Percentiles rank a stretch among this genome's conserved stretches.
Conservation (phyloP, 1,284 basidiomycete species). For the Phenoliferia sp. region DNA sequence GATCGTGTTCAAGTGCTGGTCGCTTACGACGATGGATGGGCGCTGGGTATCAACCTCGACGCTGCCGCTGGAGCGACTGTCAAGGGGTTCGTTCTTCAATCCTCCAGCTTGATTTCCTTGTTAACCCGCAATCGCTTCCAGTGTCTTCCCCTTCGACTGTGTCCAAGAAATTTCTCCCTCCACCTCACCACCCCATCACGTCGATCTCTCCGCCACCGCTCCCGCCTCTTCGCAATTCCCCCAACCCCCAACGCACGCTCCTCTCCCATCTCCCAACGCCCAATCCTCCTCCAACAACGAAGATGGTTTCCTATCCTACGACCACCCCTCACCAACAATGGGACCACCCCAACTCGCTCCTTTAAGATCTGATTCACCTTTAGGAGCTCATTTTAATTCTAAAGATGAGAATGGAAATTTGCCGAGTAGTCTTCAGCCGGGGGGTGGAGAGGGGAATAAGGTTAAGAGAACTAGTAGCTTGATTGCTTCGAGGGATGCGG, state of each 20-base stretch:
- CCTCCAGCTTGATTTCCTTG: background rate
- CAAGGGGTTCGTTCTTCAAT: conserved; percentile 18
- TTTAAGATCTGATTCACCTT: background rate
- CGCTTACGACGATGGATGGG: conserved; percentile 38
- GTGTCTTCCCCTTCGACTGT: conserved; percentile 39
- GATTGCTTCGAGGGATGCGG: conserved; percentile 35
- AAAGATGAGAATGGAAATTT: no score
- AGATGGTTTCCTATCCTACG: background rate
- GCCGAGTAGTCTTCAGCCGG: background rate
- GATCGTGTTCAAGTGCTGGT: conserved; percentile 36
- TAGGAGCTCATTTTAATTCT: background rate
- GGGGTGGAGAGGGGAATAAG: background rate
- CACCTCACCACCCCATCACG: background rate
- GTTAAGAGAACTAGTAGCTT: conserved; percentile 23
- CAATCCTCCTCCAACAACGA: background rate
- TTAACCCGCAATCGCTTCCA: background rate
- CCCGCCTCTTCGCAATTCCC: conserved; percentile 2
- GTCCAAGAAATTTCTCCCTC: conserved; percentile 22
- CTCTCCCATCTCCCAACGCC: background rate
- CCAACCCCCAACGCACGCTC: conserved; percentile 11
- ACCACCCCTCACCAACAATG: background rate
- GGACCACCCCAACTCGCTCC: background rate
- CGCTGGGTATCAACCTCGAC: conserved; percentile 32
- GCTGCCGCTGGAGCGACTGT: background rate
- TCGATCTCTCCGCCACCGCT: background rate